Conservation (phyloP, 148 eudicot species). For the Chenopodium album region DNA sequence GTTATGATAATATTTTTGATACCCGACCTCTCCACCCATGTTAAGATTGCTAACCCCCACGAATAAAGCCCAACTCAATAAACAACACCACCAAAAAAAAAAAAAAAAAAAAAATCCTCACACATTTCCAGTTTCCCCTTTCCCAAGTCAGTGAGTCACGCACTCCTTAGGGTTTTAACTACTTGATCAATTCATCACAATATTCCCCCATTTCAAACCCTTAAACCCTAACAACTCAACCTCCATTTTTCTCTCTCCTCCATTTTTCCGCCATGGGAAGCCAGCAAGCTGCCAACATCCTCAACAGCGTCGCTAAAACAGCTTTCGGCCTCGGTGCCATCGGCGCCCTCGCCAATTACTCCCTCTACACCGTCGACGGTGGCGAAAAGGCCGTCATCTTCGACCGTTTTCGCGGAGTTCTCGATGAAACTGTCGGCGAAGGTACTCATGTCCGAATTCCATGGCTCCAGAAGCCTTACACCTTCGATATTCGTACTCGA, state of each 20-base stretch:
- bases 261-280: conserved; percentile 17
- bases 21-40: too few species aligned
- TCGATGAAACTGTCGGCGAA: conserved; percentile 63
- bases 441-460: conserved; percentile 90
- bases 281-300: conserved; percentile 40
- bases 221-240: conserved; percentile 4
- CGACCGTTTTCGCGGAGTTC: conserved; percentile 82
- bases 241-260: not conserved
- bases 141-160: not conserved
- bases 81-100: too few species aligned
- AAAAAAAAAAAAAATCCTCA: not conserved
- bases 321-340: conserved; percentile 54
- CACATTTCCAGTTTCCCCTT: not conserved
- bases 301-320: conserved; percentile 41
- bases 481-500: conserved; percentile 85
- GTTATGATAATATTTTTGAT: too few species aligned
- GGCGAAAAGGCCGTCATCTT: conserved; percentile 93
- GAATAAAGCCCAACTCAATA: too few species aligned
- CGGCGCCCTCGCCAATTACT: conserved; percentile 50
- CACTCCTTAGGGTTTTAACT: not conserved
- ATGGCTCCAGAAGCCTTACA: conserved; percentile 77
- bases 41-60: too few species aligned
- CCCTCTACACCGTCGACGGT: conserved; percentile 93
- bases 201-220: not conserved
- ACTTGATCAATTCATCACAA: not conserved